Base-by-base conservation (phyloP, 371 early-diverging fungal genomes). In the Mucor mucedo region DNA sequence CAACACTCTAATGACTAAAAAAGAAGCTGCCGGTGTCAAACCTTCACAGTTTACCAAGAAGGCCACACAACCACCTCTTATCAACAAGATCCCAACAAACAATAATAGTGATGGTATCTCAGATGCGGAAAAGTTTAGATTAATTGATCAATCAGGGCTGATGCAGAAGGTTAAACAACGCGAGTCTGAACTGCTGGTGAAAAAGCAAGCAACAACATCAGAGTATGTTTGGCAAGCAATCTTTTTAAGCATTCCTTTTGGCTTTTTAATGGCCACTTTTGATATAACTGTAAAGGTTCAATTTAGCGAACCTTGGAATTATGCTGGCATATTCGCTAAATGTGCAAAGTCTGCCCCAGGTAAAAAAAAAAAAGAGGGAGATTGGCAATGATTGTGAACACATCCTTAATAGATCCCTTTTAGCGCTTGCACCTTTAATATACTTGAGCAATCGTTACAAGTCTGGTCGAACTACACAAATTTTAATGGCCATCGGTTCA, bases 281-380 rank as follows among this genome's bases (percentile, higher is more conserved):
- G 85, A 86, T 52, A 74, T 86, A 40, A 77, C 82, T 3, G 87
- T 86, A 16, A 84, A 82, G 47, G 77, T 84, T 3, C 87, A 86
- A 62, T 86, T 74, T 47, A 77, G 74, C 28, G 87, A 86, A 60
- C 75, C 76, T 13, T 86, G 85, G 76, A 66, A 69, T 42, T 76
- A 70, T 49, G 27, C 45, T 11, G 73, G 77, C 7, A 54, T 83
- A 40, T 48, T 75, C 4, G 35, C 63, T 9, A 81, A 79, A 48
- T 63, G 75, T 16, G 29, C 73, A 13, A 82, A 83, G 61, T 52
- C 80, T 27, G 76, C 76, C 41, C 87, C 87, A 75, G 85, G 87
- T 86, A 79, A 60, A 4, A n/a, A 54, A n/a, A 54, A 55, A 38
- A 13, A 44, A 21, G 21, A 21, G 21, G 21, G 21, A 1, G 21